A percentile compares a stretch with the other conserved stretches of the same genome.
These are phyloP conservation scores for Halenospora varia DNA, from an alignment of 495 filamentous ascomycete species.

Conservation along the genomic window DNA sequence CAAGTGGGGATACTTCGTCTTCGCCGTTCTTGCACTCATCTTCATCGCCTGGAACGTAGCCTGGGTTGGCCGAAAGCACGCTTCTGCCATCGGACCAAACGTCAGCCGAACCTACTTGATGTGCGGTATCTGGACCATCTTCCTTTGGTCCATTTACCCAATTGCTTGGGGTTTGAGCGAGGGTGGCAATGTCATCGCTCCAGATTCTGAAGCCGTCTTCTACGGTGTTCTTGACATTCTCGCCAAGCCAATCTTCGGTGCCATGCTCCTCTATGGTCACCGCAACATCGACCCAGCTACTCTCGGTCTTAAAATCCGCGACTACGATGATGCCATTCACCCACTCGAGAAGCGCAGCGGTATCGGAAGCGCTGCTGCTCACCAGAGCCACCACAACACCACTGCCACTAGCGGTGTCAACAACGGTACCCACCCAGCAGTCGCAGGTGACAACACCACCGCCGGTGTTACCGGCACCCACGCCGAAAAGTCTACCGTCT, in stretches of 20 bases:
- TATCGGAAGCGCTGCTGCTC: not conserved
- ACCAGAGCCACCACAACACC: too few relatives aligned
- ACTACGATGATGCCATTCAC: conserved; percentile 14
- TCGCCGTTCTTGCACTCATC: conserved; percentile 54
- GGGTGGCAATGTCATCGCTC: conserved; percentile 62
- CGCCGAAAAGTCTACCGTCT: not conserved
- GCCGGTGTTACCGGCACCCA: not conserved
- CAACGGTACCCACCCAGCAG: not conserved
- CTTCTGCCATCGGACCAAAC: conserved; percentile 52
- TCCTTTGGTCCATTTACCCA: conserved; percentile 64
- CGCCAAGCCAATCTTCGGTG: conserved; percentile 55
- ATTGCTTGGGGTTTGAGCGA: conserved; percentile 66
- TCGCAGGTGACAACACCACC: not conserved
- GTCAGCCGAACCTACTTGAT: conserved; percentile 48
- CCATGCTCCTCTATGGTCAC: conserved; percentile 49
- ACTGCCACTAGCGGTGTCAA: not conserved
- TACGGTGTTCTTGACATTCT: conserved; percentile 68
- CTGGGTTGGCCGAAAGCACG: conserved; percentile 49
- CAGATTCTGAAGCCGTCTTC: conserved; percentile 62
- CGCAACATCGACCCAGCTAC: conserved; percentile 46
- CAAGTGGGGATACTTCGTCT: conserved; percentile 68
- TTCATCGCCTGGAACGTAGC: conserved; percentile 55
- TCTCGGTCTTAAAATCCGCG: conserved; percentile 38
- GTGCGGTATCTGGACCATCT: conserved; percentile 45
- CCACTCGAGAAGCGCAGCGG: not conserved